Percentiles rank a stretch among this genome's conserved stretches.
Evolutionary conservation across 2,329 filamentous ascomycete genomes (phyloP).

Genomic region (Botrytis porri): DNA sequence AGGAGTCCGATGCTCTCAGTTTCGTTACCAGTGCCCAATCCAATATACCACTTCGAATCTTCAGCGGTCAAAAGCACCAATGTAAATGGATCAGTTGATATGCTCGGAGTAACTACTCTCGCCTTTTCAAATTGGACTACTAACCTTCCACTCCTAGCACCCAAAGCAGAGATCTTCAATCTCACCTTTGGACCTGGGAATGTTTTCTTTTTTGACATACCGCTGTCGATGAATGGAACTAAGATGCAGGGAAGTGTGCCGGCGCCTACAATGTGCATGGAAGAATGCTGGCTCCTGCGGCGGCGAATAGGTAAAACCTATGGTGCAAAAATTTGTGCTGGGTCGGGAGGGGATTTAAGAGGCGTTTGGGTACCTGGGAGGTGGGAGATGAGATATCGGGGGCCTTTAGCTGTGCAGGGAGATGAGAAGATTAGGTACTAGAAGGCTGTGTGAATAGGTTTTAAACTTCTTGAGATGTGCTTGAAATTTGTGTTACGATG

Average conservation of each 20-base stretch:
- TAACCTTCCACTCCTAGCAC: not conserved
- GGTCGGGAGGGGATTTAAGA: not conserved
- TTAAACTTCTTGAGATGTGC: not conserved
- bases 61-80: rapidly evolving
- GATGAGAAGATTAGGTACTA: too few species aligned
- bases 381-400: not conserved
- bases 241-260: not conserved
- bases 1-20: rapidly evolving
- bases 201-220: not conserved
- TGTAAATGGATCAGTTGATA: not conserved
- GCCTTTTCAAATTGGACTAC: rapidly evolving
- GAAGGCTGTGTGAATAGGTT: too few species aligned
- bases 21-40: rapidly evolving
- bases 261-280: not conserved
- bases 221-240: not conserved
- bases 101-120: rapidly evolving
- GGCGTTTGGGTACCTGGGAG: rapidly evolving
- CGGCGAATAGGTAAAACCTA: not conserved
- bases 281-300: not conserved
- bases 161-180: not conserved
- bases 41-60: rapidly evolving
- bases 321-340: rapidly evolving
- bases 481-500: not conserved
- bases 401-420: not conserved
- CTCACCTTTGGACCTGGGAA: not conserved